These are phyloP conservation scores for Vigna reflexopilosa DNA, from an alignment of 306 rosid genomes.

Conservation along the genomic window DNA sequence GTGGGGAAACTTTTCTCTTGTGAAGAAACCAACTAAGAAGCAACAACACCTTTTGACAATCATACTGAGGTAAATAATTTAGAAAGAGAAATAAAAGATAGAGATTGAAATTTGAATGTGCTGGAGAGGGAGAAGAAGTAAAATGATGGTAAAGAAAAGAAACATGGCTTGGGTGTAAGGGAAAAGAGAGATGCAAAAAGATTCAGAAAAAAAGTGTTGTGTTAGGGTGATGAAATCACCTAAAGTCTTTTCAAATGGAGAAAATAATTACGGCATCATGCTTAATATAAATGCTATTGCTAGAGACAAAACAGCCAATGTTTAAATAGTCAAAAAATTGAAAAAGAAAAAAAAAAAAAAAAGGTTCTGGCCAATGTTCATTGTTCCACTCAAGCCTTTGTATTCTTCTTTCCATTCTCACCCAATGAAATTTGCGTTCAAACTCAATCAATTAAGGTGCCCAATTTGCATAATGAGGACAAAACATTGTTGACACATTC, in stretches of 20 bases:
- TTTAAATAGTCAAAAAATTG: slow-evolving; percentile 1
- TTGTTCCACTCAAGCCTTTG: slow-evolving; percentile 18
- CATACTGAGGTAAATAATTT: slow-evolving; percentile 55
- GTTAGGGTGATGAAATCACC: slow-evolving; percentile 58
- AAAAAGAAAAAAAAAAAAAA: background rate
- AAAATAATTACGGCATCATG: slow-evolving; percentile 61
- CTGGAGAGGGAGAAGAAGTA: slow-evolving; percentile 50
- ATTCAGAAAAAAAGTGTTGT: slow-evolving; percentile 35
- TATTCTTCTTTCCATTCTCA: slow-evolving; percentile 25
- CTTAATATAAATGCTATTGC: slow-evolving; percentile 41
- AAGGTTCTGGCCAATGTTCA: background rate
- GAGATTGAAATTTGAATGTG: slow-evolving; percentile 46
- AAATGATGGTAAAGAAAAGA: slow-evolving; percentile 47
- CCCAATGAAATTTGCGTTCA: slow-evolving; percentile 37
- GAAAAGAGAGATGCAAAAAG: slow-evolving; percentile 40
- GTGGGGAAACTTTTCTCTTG: slow-evolving; percentile 58
- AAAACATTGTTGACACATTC: slow-evolving; percentile 47
- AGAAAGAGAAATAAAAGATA: slow-evolving; percentile 1
- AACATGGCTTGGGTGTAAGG: slow-evolving; percentile 13
- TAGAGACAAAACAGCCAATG: slow-evolving; percentile 36
- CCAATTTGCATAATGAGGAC: slow-evolving; percentile 41
- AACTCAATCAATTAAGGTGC: slow-evolving; percentile 42
- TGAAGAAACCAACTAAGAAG: slow-evolving; percentile 73
- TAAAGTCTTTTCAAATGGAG: slow-evolving; percentile 52
- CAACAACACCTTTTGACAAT: slow-evolving; percentile 72